Conservation (phyloP, 768 basidiomycete species). For the Guyanaporus albipodus region DNA sequence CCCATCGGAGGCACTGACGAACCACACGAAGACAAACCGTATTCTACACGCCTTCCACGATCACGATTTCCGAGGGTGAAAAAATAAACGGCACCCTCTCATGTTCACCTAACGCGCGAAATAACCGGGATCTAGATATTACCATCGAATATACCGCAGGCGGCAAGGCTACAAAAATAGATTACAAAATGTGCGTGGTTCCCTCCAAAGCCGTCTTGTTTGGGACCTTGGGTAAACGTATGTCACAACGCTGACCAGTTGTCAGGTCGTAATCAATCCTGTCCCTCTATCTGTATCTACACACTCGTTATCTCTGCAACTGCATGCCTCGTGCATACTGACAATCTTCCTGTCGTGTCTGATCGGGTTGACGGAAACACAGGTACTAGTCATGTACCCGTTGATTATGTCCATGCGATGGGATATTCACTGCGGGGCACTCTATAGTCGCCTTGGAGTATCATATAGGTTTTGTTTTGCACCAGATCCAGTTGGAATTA, state of each 20-base stretch:
- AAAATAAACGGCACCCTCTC: constrained; percentile 64
- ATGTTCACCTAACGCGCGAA: constrained; percentile 87
- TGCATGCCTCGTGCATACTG: constrained; percentile 13
- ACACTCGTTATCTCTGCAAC: background rate
- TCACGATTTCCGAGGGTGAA: constrained; percentile 69
- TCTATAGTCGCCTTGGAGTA: background rate
- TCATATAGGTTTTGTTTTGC: too few relatives aligned
- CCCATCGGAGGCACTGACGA: background rate
- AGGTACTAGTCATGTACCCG: constrained; percentile 28
- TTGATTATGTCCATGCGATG: constrained; percentile 1
- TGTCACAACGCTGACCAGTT: constrained; percentile 61
- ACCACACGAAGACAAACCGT: constrained; percentile 74
- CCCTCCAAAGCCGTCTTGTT: constrained; percentile 17
- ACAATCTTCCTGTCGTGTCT: background rate
- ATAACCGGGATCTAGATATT: constrained; percentile 96
- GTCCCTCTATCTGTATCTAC: constrained; percentile 4
- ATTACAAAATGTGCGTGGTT: constrained; percentile 84
- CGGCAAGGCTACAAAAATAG: constrained; percentile 35
- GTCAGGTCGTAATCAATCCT: constrained; percentile 63
- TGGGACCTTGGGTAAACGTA: constrained; percentile 5
- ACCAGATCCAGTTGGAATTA: background rate
- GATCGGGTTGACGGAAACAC: constrained; percentile 11
- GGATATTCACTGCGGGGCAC: background rate
- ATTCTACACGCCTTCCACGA: constrained; percentile 86
- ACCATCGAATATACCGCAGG: constrained; percentile 61